These are phyloP conservation scores for Yamadazyma membranifaciens DNA, from an alignment of 1,139 yeast genomes.

Conservation along the genomic window DNA sequence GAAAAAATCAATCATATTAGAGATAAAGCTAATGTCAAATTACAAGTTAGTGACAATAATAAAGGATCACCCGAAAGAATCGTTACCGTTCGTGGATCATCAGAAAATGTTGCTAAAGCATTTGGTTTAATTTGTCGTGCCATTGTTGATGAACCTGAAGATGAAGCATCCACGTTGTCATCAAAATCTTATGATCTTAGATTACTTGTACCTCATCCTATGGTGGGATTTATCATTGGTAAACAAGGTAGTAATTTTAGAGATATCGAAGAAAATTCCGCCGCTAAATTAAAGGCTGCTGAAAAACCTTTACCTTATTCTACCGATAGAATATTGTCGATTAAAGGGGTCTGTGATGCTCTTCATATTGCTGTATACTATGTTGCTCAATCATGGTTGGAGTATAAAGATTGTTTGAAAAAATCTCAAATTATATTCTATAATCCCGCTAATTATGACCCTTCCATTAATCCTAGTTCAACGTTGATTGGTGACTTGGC, in stretches of 20 bases:
- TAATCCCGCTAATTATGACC: constrained; percentile 58
- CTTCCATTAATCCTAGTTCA: constrained; percentile 11
- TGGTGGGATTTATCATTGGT: constrained; percentile 84
- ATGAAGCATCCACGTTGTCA: constrained; percentile 55
- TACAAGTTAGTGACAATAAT: constrained; percentile 76
- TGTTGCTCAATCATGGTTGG: constrained; percentile 64
- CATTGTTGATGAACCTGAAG: constrained; percentile 66
- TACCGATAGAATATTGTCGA: constrained; percentile 71
- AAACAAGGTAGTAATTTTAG: constrained; percentile 72
- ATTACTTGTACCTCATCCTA: constrained; percentile 72
- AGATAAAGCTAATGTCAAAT: constrained; percentile 61
- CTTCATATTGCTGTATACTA: constrained; percentile 81
- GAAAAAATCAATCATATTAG: constrained; percentile 67
- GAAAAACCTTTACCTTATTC: constrained; percentile 75
- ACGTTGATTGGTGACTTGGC: constrained; percentile 13
- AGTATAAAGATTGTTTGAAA: constrained; percentile 54
- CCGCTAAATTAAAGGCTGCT: constrained; percentile 76
- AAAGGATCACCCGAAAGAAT: constrained; percentile 77
- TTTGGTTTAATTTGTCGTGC: constrained; percentile 73
- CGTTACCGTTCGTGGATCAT: constrained; percentile 70
- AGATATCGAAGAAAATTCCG: constrained; percentile 81
- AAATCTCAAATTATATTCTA: constrained; percentile 56
- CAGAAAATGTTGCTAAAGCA: constrained; percentile 81
- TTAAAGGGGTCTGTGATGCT: constrained; percentile 84
- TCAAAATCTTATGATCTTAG: constrained; percentile 58